Evolutionary conservation across 768 basidiomycete genomes (phyloP).

Genomic region (Gymnopilus junonius): DNA sequence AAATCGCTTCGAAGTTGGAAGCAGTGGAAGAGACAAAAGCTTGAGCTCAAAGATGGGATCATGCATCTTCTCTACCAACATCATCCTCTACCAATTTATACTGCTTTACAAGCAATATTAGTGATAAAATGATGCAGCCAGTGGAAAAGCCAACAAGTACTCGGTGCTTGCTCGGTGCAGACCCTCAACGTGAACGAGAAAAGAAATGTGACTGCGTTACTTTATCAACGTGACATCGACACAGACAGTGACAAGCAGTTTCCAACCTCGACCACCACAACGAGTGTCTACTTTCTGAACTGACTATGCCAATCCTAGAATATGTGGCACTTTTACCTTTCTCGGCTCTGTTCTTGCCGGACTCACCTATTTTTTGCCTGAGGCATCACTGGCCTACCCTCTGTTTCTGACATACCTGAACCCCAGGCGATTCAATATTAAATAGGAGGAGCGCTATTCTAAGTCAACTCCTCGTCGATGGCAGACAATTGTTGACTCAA

Average conservation of each 20-base stretch:
- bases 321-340: neutral
- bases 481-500: neutral
- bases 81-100: neutral
- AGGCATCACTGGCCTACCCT: neutral
- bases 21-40: neutral
- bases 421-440: neutral
- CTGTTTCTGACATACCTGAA: slow-evolving; percentile 1
- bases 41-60: neutral
- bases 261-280: neutral
- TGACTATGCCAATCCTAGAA: neutral
- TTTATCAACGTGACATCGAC: neutral
- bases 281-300: neutral
- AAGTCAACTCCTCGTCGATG: neutral
- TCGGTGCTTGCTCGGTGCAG: neutral
- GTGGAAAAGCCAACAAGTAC: neutral
- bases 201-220: neutral
- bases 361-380: neutral
- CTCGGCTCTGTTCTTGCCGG: neutral
- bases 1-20: neutral
- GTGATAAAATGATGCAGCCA: neutral
- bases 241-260: too few relatives aligned
- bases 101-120: neutral
- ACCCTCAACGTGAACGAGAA: neutral
- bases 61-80: neutral
- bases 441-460: neutral